Base-by-base conservation (phyloP, 176 grass and related monocot species). In the Hordeum marinum region DNA sequence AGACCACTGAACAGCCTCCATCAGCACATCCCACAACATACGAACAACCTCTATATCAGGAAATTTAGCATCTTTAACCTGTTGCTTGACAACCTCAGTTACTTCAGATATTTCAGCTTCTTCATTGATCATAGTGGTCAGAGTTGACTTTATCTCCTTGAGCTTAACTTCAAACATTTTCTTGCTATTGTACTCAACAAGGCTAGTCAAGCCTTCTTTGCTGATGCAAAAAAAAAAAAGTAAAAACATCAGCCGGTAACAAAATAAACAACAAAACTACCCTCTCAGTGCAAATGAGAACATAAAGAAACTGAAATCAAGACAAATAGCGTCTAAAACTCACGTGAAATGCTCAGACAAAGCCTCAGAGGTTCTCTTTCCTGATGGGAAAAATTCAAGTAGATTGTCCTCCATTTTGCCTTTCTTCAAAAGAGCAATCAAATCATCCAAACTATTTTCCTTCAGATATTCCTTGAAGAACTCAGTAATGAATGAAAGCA, bases 1-100 rank as follows among this genome's bases (percentile, higher is more conserved):
- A 93, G 96, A 98, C 96, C 96, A 98, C 89, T 95, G 93, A 86
- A 95, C 88, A 87, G 96, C 91, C 58, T 98, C 96, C 96, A 98
- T 98, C 66, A 98, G 67, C 21, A 98, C 96, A 72, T 98, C 96
- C 96, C 96, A 98, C 35, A 98, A 59, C 90, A 98, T 94, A 63
- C 93, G 86, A 21, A 95, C 90, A 79, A 98, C 93, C 54, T 98
- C 95, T 15, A 98, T 79, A 76, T 95, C 93, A 40, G 93, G 96
- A 89, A 98, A 95, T 68, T 98, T 94, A 60, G 96, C 93, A 91
- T 94, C 93, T 86, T 90, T 92, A 48, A 98, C 96, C 65, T 92
- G 93, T 68, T 95, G 96, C 66, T 95, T 98, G 57, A 95, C 93
- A 60, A 84, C 65, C 34, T 98, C 96, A 37, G 77, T 92, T 26